Percentiles rank a stretch among this genome's conserved stretches.
Evolutionary conservation across 805 yeast species (phyloP).

Genomic region (Henningerozyma blattae): DNA sequence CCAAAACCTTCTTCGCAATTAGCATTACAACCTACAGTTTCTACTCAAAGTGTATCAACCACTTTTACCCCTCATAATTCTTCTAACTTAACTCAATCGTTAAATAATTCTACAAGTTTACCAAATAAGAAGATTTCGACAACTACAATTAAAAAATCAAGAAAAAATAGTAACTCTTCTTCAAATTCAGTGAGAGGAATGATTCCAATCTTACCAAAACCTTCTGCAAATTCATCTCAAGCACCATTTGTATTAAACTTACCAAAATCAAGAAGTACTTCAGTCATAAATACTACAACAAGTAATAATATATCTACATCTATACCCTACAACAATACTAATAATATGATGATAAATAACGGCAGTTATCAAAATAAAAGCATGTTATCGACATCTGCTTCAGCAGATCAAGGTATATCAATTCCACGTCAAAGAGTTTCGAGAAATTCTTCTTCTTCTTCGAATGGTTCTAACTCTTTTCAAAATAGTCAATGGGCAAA

Average conservation of each 20-base stretch:
- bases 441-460: slow-evolving; percentile 21
- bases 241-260: no score
- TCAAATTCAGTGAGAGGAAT: slow-evolving; percentile 14
- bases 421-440: slow-evolving; percentile 22
- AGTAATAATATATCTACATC: slow-evolving; percentile 21
- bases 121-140: no score
- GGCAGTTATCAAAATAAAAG: no score
- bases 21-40: not conserved
- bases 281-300: slow-evolving; percentile 8
- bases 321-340: slow-evolving; percentile 12
- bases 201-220: slow-evolving; percentile 26
- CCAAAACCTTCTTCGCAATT: no score
- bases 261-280: no score
- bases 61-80: slow-evolving; percentile 1
- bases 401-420: slow-evolving; percentile 16
- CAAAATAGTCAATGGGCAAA: slow-evolving; percentile 12
- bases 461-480: slow-evolving; percentile 19
- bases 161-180: slow-evolving; percentile 22
- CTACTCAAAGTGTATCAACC: not conserved
- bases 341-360: slow-evolving; percentile 2
- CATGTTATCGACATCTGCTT: no score
- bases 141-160: slow-evolving; percentile 9
- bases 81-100: not conserved
- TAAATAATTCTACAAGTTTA: slow-evolving; percentile 1
- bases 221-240: slow-evolving; percentile 11